Conservation (phyloP, 2,329 filamentous ascomycete species). For the Apiospora rasikravindrae region DNA sequence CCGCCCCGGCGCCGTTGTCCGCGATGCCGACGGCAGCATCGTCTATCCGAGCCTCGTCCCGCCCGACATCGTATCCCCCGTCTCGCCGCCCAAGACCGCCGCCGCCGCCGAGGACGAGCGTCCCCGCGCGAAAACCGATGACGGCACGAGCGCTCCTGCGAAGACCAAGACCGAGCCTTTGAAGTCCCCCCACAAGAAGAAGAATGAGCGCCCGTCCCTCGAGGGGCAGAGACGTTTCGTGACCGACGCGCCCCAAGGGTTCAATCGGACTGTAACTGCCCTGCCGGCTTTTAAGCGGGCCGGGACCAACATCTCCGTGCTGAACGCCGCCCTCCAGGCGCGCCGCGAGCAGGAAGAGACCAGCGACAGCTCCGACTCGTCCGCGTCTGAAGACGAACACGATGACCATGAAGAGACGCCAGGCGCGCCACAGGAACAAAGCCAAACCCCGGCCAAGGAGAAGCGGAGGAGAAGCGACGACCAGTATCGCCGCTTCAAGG, state of each 20-base stretch:
- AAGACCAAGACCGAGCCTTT: conserved; percentile 28
- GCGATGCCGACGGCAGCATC: conserved; percentile 31
- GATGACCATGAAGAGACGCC: conserved; percentile 22
- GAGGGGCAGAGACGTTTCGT: conserved; percentile 26
- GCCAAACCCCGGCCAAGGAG: conserved; percentile 20
- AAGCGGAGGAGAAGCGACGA: conserved; percentile 30
- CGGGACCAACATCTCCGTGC: conserved; percentile 30
- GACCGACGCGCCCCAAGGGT: conserved; percentile 29
- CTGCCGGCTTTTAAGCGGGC: conserved; percentile 30
- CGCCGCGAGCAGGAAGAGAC: conserved; percentile 16
- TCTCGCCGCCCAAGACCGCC: conserved; percentile 21
- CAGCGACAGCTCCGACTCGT: conserved; percentile 29
- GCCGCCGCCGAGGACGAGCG: conserved; percentile 18
- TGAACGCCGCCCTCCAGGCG: conserved; percentile 26
- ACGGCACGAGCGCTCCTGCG: conserved; percentile 20
- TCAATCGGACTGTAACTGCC: conserved; percentile 21
- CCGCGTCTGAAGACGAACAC: conserved; percentile 30
- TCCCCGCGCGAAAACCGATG: conserved; percentile 7
- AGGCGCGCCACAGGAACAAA: background rate
- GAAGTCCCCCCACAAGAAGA: background rate
- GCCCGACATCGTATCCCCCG: conserved; percentile 31
- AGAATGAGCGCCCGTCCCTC: conserved; percentile 25
- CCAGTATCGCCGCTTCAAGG: conserved; percentile 59
- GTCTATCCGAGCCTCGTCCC: conserved; percentile 33
- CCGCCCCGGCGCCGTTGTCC: conserved; percentile 26